Percentiles rank a stretch among this genome's conserved stretches.
Conservation (phyloP, 345 rosid genomes). For the Noccaea bulbosa region DNA sequence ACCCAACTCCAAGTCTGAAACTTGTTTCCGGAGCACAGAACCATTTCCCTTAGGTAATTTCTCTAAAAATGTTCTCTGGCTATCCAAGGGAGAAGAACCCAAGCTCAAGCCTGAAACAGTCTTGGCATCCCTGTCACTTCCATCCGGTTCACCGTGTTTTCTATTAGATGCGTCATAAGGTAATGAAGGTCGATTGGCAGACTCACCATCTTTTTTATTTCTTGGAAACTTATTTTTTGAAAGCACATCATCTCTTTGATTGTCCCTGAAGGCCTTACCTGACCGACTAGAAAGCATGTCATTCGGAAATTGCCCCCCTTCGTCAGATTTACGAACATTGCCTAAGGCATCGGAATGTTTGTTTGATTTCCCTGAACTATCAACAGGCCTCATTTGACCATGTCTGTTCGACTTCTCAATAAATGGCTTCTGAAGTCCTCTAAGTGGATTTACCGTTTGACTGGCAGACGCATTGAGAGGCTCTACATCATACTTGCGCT, state of each 20-base stretch:
- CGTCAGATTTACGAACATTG: conserved; percentile 51
- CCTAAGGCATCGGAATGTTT: conserved; percentile 55
- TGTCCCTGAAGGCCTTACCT: conserved; percentile 57
- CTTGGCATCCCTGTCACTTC: conserved; percentile 56
- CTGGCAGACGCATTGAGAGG: conserved; percentile 46
- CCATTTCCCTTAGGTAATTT: conserved; percentile 60
- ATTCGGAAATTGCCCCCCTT: conserved; percentile 47
- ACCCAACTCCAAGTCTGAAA: conserved; percentile 89
- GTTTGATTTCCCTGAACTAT: conserved; percentile 50
- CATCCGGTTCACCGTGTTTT: conserved; percentile 58
- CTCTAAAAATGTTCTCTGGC: conserved; percentile 40
- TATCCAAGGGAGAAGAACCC: conserved; percentile 59
- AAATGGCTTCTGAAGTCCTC: conserved; percentile 49
- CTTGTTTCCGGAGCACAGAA: conserved; percentile 67
- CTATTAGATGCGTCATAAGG: conserved; percentile 51
- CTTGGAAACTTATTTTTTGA: conserved; percentile 53
- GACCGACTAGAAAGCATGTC: conserved; percentile 51
- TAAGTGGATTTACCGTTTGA: conserved; percentile 48
- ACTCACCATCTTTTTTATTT: conserved; percentile 61
- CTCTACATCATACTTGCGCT: conserved; percentile 50
- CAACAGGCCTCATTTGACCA: conserved; percentile 47
- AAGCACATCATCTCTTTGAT: conserved; percentile 55
- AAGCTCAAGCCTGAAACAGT: conserved; percentile 49
- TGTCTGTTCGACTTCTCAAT: conserved; percentile 55
- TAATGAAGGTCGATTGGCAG: conserved; percentile 55